These are phyloP conservation scores for Hanseniaspora vineae DNA, from an alignment of 805 yeast genomes.

Conservation along the genomic window DNA sequence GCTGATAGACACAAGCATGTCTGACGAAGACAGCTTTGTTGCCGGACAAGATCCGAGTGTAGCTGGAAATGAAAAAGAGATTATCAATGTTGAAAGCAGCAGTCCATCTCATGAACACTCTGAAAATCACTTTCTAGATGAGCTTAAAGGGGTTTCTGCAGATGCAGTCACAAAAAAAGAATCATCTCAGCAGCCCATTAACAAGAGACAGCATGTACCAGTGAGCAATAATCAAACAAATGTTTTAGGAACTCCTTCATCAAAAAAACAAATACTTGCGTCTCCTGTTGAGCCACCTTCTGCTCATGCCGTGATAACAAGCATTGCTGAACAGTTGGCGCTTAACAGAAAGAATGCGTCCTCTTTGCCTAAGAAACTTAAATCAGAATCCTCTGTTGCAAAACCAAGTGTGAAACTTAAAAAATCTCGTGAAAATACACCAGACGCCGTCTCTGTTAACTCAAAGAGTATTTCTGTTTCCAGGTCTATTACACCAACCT, in stretches of 20 bases:
- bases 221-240: background rate
- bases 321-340: background rate
- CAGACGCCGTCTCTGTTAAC: too few relatives aligned
- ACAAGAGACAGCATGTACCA: background rate
- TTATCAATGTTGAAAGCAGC: background rate
- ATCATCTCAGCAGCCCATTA: too few relatives aligned
- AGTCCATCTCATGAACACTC: too few relatives aligned
- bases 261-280: conserved; percentile 13
- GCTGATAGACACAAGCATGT: background rate
- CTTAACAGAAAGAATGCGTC: background rate
- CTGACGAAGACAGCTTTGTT: background rate
- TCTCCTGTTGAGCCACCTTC: conserved; percentile 2
- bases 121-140: too few relatives aligned
- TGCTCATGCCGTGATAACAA: background rate
- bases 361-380: background rate
- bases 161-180: too few relatives aligned
- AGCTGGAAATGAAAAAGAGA: background rate
- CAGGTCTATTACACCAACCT: too few relatives aligned
- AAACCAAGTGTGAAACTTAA: background rate
- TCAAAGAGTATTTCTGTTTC: too few relatives aligned
- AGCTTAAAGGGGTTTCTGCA: too few relatives aligned
- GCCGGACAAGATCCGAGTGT: background rate
- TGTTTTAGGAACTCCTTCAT: background rate
- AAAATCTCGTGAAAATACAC: too few relatives aligned
- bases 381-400: background rate